Evolutionary conservation across 208 protist genomes (phyloP).

Genomic region (Herpetomonas samuelpessoai): DNA sequence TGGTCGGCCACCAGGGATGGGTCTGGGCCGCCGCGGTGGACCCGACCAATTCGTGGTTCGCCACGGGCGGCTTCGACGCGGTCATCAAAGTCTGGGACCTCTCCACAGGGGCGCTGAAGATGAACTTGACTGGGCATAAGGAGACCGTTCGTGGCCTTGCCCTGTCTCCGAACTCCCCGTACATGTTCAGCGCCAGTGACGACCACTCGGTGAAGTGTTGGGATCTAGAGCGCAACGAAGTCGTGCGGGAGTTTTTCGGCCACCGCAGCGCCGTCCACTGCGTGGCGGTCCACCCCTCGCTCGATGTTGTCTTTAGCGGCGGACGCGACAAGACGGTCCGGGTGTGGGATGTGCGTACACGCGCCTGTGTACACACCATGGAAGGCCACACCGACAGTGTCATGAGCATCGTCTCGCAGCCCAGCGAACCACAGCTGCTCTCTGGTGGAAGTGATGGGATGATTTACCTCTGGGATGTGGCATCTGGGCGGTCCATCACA

Average conservation of each 20-base stretch:
- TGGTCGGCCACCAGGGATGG: slow-evolving; percentile 94
- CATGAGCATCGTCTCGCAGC: slow-evolving; percentile 84
- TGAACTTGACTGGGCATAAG: slow-evolving; percentile 99
- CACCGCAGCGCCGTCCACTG: slow-evolving; percentile 95
- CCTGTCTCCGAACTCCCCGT: slow-evolving; percentile 93
- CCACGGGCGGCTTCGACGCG: slow-evolving; percentile 96
- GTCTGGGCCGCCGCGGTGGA: slow-evolving; percentile 97
- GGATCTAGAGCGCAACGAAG: slow-evolving; percentile 97
- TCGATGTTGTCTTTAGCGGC: slow-evolving; percentile 98
- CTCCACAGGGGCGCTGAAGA: slow-evolving; percentile 93
- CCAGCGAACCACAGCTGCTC: slow-evolving; percentile 91
- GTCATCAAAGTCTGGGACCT: slow-evolving; percentile 99
- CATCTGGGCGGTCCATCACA: slow-evolving; percentile 45
- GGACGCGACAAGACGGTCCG: slow-evolving; percentile 94
- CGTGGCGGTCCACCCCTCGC: slow-evolving; percentile 93
- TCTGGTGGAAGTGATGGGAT: slow-evolving; percentile 93
- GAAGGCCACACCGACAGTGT: slow-evolving; percentile 95
- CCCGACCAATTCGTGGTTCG: slow-evolving; percentile 99
- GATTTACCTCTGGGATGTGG: slow-evolving; percentile 94
- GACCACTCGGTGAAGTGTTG: slow-evolving; percentile 99
- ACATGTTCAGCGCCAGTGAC: slow-evolving; percentile 98
- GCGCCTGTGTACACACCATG: slow-evolving; percentile 81
- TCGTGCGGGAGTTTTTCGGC: slow-evolving; percentile 97
- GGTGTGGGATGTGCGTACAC: slow-evolving; percentile 92
- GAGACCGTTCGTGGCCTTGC: slow-evolving; percentile 85